Evolutionary conservation across 2,329 filamentous ascomycete genomes (phyloP), one percentile per base, ranked within the genome.

Genomic region (Myriangium duriaei): DNA sequence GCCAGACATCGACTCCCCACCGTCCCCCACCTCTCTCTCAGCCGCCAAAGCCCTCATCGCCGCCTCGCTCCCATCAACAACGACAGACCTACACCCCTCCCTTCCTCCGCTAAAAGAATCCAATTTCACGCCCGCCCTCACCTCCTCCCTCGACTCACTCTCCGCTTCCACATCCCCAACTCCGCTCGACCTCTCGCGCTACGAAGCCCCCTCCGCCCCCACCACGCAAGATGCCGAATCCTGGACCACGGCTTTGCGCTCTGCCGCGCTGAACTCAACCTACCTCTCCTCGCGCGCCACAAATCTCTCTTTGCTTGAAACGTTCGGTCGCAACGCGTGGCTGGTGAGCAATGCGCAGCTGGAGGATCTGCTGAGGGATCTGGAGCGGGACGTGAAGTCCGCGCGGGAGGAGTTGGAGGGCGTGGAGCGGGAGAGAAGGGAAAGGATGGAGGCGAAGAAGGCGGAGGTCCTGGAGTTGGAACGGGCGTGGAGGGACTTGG

Each of bases 301-400:
- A 30, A 75, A 79, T 58, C 72, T 94, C 12, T 64, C 68, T 1
- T 68, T 94, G n/a, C 72, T 94, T 13, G 82, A 91, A 51, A 69
- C 69, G 35, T 79, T 79, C 58, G 91, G 88, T 48, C 84, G 84
- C 62, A 94, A 94, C 58, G 80, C 84, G 7, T 96, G 91, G 88
- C 68, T 98, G 39, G 71, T 93, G 6, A 75, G 75, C 4, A 98
- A 98, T 59, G 74, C 79, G 49, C 76, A 82, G 48, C 59, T 86
- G 13, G 88, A 95, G 61, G 73, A 74, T 30, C 71, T 84, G 30
- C 60, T 92, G 36, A 69, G 70, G 35, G 58, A 58, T 10, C 53
- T 92, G 16, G 88, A 96, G 67, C 67, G 67, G 31, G 85, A 94
- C 51, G 66, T 96, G 34, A 77, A 75, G 11, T 69, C 66, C 28